Percentiles rank a stretch among this genome's conserved stretches.
phyloP scores from a whole-genome alignment of 2,329 filamentous ascomycete genomes.

The Ilyonectria sp. region DNA sequence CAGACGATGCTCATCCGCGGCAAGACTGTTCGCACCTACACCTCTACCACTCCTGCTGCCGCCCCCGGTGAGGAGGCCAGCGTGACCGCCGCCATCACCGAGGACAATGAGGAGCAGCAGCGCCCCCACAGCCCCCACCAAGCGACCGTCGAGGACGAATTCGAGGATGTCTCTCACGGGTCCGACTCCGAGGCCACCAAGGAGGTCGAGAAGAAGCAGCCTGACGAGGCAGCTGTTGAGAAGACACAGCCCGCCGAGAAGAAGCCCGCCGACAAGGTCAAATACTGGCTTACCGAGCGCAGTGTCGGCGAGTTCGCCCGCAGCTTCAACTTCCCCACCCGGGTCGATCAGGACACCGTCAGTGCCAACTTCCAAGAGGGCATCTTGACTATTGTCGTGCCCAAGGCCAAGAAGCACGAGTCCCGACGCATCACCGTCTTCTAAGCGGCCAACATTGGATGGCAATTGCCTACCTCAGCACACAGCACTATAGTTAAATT shows the following conservation, averaged over 20 bases:
- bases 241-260: constrained; percentile 46
- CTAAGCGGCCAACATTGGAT: constrained; percentile 51
- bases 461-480: not conserved
- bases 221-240: constrained; percentile 31
- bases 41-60: constrained; percentile 66
- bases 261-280: constrained; percentile 60
- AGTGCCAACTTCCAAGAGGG: constrained; percentile 76
- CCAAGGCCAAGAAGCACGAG: constrained; percentile 75
- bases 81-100: constrained; percentile 57
- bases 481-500: not conserved
- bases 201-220: constrained; percentile 8
- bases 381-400: constrained; percentile 74
- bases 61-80: constrained; percentile 62
- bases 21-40: constrained; percentile 75
- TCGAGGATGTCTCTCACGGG: constrained; percentile 51
- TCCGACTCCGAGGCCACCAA: constrained; percentile 46
- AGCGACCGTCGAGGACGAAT: constrained; percentile 78
- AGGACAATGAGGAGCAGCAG: constrained; percentile 55
- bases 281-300: constrained; percentile 81
- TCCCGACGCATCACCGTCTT: constrained; percentile 69
- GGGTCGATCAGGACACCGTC: constrained; percentile 75
- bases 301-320: constrained; percentile 77
- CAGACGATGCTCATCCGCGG: constrained; percentile 82
- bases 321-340: constrained; percentile 77
- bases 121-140: constrained; percentile 65